Evolutionary conservation across 495 filamentous ascomycete genomes (phyloP), one percentile per base, ranked within the genome.

Genomic region (Trichoderma parareesei): DNA sequence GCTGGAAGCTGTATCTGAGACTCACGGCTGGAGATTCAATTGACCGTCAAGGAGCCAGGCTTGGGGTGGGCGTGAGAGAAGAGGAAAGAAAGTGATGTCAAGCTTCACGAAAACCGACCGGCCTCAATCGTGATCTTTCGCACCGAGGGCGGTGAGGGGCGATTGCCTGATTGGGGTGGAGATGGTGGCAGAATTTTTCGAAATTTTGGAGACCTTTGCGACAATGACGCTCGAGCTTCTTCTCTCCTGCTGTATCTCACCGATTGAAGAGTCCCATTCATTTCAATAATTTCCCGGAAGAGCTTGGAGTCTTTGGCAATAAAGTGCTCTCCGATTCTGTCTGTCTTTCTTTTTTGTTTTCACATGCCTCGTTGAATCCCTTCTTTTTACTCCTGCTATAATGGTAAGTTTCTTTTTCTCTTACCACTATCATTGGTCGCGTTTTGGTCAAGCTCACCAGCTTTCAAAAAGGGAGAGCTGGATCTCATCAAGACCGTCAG

Each of bases 401-500:
- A 62, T 62, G 60, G 60, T 62, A 62, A 41, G 60, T 14, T 42
- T 38, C 3, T 48, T 57, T 33, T 18, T 57, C 27, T 27, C 2
- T 57, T 35, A 37, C 33, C 0, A 10, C 37, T 37, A 37, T 57
- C 3, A 38, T 37, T 57, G 53, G 53, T 57, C 20, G 53, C 53
- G 53, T 33, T 57, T 8, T 2, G 9, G 53, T 35, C 5, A 57
- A 57, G 53, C 53, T 57, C 53, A 57, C 53, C 16, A 18, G 33
- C n/a, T n/a, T 10, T 33, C 16, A 14, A 33, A 35, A 38, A 43
- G 42, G 43, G 42, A 46, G 38, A 63, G 42, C 3, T 41, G 27
- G 55, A 42, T 33, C 55, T 65, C 20, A 48, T 65, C 64, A 61
- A 65, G 40, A 48, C 53, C 55, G 64, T 60, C 5, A 37, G 73